Evolutionary conservation across 352 stramenopile species (phyloP).

Genomic region (Globisporangium spiculum): DNA sequence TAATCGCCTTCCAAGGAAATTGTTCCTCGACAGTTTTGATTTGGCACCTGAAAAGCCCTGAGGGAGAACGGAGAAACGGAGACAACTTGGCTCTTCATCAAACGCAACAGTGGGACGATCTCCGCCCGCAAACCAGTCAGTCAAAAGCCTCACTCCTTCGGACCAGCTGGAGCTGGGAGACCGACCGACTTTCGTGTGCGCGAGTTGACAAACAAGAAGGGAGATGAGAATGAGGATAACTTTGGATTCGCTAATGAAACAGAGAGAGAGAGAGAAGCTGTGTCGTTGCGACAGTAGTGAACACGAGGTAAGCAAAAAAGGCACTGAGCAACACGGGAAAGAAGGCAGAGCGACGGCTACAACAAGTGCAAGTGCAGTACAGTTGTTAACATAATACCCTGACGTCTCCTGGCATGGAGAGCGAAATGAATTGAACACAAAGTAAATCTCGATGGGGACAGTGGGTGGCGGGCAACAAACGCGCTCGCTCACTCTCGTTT

Average conservation of each 20-base stretch:
- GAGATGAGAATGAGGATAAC: not conserved
- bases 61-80: not conserved
- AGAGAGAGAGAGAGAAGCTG: not conserved
- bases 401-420: not conserved
- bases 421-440: not conserved
- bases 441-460: not conserved
- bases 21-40: not conserved
- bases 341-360: not conserved
- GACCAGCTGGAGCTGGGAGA: not conserved
- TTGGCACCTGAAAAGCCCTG: not conserved
- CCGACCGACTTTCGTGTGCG: not conserved
- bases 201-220: not conserved
- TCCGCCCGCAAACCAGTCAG: not conserved
- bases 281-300: not conserved
- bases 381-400: not conserved
- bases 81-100: not conserved
- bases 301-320: slow-evolving; percentile 1
- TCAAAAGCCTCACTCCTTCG: not conserved
- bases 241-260: slow-evolving; percentile 1
- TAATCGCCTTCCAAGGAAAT: not conserved
- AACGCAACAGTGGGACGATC: not conserved
- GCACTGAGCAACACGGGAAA: not conserved
- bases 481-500: not conserved
- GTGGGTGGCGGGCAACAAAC: not conserved
- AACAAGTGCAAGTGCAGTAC: not conserved